Conservation (phyloP, 306 rosid species). For the cucumber (Cucumis sativus) region Cucumber_9930_V3 NC_026661.2:17267501-17268000, state of each 20-base stretch:
- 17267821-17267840: not conserved
- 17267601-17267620: slow-evolving; percentile 16
- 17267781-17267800: not conserved
- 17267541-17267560: slow-evolving; percentile 14
- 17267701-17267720: slow-evolving; percentile 50
- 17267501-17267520: not conserved
- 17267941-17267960: too few relatives aligned
- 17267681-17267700: slow-evolving; percentile 27
- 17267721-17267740: not conserved
- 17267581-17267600: not conserved
- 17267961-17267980: too few relatives aligned
- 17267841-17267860: not conserved
- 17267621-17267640: slow-evolving; percentile 19
- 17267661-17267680: slow-evolving; percentile 12
- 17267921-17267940: not conserved
- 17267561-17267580: not conserved
- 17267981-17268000: too few relatives aligned
- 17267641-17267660: slow-evolving; percentile 15
- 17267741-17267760: not conserved
- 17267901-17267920: not conserved
- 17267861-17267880: not conserved
- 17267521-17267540: not conserved
- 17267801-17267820: slow-evolving; percentile 8
- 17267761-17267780: not conserved
- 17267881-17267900: not conserved